These are phyloP conservation scores for Nemania diffusa DNA, from an alignment of 2,329 filamentous ascomycete species.

Conservation along the genomic window DNA sequence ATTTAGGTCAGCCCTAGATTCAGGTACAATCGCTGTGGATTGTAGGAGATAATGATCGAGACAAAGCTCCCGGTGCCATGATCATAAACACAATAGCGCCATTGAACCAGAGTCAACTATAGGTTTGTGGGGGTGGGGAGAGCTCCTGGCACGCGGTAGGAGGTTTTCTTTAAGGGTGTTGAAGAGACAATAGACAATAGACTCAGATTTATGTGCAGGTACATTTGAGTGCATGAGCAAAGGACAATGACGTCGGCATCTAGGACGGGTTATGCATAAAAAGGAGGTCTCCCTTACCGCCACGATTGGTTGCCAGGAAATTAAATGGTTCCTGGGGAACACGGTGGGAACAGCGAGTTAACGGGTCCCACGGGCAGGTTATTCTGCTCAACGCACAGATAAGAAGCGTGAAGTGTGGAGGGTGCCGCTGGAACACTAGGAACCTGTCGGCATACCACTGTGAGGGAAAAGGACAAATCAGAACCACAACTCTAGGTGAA, in stretches of 20 bases:
- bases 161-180: constrained; percentile 42
- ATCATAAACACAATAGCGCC: constrained; percentile 41
- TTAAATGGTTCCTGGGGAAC: constrained; percentile 60
- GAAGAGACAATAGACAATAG: constrained; percentile 29
- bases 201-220: constrained; percentile 33
- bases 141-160: constrained; percentile 43
- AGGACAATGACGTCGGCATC: constrained; percentile 39
- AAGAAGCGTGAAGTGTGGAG: constrained; percentile 59
- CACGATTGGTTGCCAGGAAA: constrained; percentile 60
- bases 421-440: constrained; percentile 49
- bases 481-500: constrained; percentile 34
- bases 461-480: constrained; percentile 47
- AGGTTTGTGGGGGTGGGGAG: constrained; percentile 39
- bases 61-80: constrained; percentile 43
- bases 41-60: constrained; percentile 38
- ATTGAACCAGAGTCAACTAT: constrained; percentile 42
- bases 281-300: constrained; percentile 61
- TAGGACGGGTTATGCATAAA: constrained; percentile 39
- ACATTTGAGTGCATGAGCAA: constrained; percentile 39
- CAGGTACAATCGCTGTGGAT: constrained; percentile 37
- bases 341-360: constrained; percentile 70
- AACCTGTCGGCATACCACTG: constrained; percentile 57
- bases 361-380: constrained; percentile 67
- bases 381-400: constrained; percentile 53
- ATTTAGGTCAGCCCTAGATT: constrained; percentile 44